Base-by-base conservation (phyloP, 2,329 filamentous ascomycete genomes). In the Pseudogymnoascus verrucosus region DNA sequence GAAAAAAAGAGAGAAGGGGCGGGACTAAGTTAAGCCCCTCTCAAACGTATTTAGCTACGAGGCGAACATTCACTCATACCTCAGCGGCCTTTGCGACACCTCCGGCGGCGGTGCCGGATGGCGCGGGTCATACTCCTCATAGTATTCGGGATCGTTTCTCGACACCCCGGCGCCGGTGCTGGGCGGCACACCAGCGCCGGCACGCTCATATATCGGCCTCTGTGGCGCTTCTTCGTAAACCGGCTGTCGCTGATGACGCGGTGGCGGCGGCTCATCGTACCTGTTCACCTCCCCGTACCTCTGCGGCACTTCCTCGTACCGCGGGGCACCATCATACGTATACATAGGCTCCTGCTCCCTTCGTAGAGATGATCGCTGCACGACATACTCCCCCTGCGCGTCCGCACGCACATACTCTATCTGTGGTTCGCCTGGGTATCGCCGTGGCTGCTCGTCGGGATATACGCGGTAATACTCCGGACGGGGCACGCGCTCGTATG, bases 371-470 rank as follows among this genome's bases (percentile, higher is more conserved):
- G 79, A 78, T 28, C 78, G 75, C 40, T 76, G 75, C 62, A 81
- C 75, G 65, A 78, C 77, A 65, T 82, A 82, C 60, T 79, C 75
- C 10, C 80, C 79, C 19, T 76, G 71, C 1, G 76, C 72, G 67
- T 79, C 78, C 11, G 75, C 76, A 40, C 78, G 76, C 36, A 83
- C 74, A 10, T 81, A 72, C 68, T 83, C 80, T 64, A 78, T 78
- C 61, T 69, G 69, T 23, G 62, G 47, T 37, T 73, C 67, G 51
- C 71, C 69, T 4, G 69, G 66, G 42, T 73, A 72, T n/a, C 67
- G 66, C 26, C 66, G 69, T 54, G 68, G 70, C 37, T 39, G 62
- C 21, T 72, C 71, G 51, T 75, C 72, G 31, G 69, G 69, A 63
- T 74, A 75, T 16, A 70, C 69, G 5, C 71, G 71, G 57, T 74